These are phyloP conservation scores for Aspergillus vadensis DNA, from an alignment of 2,329 filamentous ascomycete species.

Conservation along the genomic window DNA sequence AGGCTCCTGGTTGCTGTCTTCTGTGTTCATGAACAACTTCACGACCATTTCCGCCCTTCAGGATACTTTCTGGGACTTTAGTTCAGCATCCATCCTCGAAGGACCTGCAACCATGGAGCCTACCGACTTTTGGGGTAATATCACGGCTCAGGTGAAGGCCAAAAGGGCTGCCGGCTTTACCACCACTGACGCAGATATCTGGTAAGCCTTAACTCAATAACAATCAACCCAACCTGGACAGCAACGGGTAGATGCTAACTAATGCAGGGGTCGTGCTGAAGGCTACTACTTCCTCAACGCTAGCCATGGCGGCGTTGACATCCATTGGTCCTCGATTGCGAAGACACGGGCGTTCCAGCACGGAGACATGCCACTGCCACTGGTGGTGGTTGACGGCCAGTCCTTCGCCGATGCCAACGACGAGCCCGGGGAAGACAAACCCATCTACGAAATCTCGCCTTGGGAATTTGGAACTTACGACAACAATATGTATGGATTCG, in stretches of 20 bases:
- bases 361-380: constrained; percentile 68
- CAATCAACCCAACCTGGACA: neutral
- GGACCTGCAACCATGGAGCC: neutral
- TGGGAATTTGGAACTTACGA: constrained; percentile 76
- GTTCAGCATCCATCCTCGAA: neutral
- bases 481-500: constrained; percentile 68
- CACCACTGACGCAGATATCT: neutral
- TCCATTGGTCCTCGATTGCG: constrained; percentile 78
- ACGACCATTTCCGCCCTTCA: constrained; percentile 58
- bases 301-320: constrained; percentile 68
- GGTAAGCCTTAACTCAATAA: neutral
- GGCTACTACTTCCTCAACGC: constrained; percentile 80
- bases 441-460: constrained; percentile 73
- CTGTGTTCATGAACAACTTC: constrained; percentile 79
- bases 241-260: neutral
- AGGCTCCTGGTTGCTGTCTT: constrained; percentile 81
- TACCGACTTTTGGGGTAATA: neutral
- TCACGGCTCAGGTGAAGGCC: neutral
- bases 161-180: neutral
- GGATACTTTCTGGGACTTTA: constrained; percentile 3
- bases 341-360: constrained; percentile 59
- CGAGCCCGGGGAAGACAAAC: constrained; percentile 34
- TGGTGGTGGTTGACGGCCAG: constrained; percentile 54
- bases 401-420: neutral
- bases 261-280: constrained; percentile 64